Conservation (phyloP, 306 rosid genomes). For the Erythrophleum fordii region DNA sequence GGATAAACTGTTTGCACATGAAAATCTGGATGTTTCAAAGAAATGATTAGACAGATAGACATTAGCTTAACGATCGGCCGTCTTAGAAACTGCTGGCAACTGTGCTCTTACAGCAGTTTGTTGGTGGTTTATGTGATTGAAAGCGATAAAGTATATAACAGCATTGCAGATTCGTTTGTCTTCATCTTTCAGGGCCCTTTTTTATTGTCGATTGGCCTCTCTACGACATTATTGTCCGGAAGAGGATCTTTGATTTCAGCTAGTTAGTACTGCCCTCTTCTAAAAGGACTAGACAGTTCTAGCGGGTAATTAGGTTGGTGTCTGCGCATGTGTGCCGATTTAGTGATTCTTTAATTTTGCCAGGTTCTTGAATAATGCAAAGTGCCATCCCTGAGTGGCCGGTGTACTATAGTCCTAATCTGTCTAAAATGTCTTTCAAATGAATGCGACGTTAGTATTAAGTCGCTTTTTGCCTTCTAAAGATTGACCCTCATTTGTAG, state of each 20-base stretch:
- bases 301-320: slow-evolving; percentile 35
- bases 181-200: not conserved
- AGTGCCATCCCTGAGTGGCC: slow-evolving; percentile 46
- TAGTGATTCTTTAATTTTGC: slow-evolving; percentile 69
- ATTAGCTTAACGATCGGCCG: slow-evolving; percentile 42
- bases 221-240: slow-evolving; percentile 37
- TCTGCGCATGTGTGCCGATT: slow-evolving; percentile 38
- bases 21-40: slow-evolving; percentile 42
- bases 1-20: slow-evolving; percentile 57
- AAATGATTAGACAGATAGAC: slow-evolving; percentile 5
- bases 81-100: slow-evolving; percentile 44
- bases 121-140: slow-evolving; percentile 37
- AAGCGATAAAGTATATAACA: slow-evolving; percentile 45
- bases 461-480: not conserved
- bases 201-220: slow-evolving; percentile 32
- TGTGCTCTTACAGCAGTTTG: slow-evolving; percentile 39
- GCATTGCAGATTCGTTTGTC: slow-evolving; percentile 47
- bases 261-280: slow-evolving; percentile 40
- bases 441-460: slow-evolving; percentile 30
- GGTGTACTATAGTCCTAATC: slow-evolving; percentile 51
- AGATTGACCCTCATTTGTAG: slow-evolving; percentile 35
- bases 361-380: slow-evolving; percentile 35
- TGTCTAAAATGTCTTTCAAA: slow-evolving; percentile 37
- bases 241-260: slow-evolving; percentile 39
- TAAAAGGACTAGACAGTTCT: slow-evolving; percentile 48